phyloP scores from a whole-genome alignment of 495 filamentous ascomycete genomes.

The Trichoderma parareesei region DNA sequence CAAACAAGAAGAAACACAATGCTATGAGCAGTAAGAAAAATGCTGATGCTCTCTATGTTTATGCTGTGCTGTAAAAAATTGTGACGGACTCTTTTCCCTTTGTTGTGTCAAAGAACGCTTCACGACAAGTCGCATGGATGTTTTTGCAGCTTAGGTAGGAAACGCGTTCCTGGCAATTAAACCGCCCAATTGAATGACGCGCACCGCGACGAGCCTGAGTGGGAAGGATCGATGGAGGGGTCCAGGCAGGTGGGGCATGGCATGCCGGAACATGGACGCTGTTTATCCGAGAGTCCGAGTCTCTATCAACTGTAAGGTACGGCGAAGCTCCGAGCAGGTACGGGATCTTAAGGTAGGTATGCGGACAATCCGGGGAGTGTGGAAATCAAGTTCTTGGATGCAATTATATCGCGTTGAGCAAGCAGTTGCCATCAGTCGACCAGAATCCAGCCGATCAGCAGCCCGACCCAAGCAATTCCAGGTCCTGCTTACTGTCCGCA shows the following conservation, averaged over 20 bases:
- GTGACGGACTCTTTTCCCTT: not conserved
- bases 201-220: constrained; percentile 6
- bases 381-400: too few species aligned
- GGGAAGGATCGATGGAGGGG: constrained; percentile 8
- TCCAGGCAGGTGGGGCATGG: not conserved
- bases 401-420: too few species aligned
- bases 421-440: too few species aligned
- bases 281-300: too few species aligned
- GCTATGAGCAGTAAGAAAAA: not conserved
- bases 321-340: too few species aligned
- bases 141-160: not conserved
- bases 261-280: too few species aligned
- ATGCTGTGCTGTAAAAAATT: not conserved
- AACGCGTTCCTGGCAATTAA: constrained; percentile 1
- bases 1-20: not conserved
- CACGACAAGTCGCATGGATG: not conserved
- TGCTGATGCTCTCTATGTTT: not conserved
- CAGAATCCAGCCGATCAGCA: too few species aligned
- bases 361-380: too few species aligned
- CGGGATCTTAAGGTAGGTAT: too few species aligned
- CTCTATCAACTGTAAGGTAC: too few species aligned
- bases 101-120: not conserved
- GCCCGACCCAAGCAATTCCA: too few species aligned
- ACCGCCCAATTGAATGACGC: constrained; percentile 1
- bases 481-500: too few species aligned